phyloP scores from a whole-genome alignment of 148 eudicot genomes.

The Nyssa sinensis region DNA sequence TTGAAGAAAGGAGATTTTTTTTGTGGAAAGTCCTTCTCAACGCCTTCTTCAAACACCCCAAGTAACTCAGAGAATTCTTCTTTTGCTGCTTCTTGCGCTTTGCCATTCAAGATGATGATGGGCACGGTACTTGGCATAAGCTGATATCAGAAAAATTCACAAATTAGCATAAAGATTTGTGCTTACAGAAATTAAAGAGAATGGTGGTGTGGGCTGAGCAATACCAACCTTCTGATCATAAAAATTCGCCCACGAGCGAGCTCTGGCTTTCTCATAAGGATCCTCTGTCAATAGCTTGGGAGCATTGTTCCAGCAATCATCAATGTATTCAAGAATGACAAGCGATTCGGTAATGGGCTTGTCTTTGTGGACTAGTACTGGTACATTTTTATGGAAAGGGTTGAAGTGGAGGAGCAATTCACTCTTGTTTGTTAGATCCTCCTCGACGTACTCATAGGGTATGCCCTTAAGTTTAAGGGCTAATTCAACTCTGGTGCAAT shows the following conservation, averaged over 20 bases:
- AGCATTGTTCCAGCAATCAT: constrained; percentile 2
- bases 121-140: not conserved
- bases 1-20: constrained; percentile 1
- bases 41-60: constrained; percentile 5
- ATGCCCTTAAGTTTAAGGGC: constrained; percentile 17
- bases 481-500: constrained; percentile 1
- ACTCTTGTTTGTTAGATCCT: constrained; percentile 8
- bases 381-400: constrained; percentile 9
- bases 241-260: constrained; percentile 12
- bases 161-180: too few relatives aligned
- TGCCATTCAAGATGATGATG: not conserved
- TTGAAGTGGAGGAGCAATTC: not conserved
- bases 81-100: constrained; percentile 3
- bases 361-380: constrained; percentile 8
- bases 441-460: not conserved
- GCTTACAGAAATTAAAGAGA: too few relatives aligned
- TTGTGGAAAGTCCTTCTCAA: not conserved
- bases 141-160: not conserved
- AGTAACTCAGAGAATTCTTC: not conserved
- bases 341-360: constrained; percentile 2
- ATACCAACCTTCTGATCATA: constrained; percentile 10
- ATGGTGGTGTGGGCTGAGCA: not conserved
- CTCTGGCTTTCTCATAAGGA: constrained; percentile 1
- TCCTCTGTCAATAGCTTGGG: constrained; percentile 5
- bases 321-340: constrained; percentile 2